Evolutionary conservation across 1,284 basidiomycete genomes (phyloP).

Genomic region (Trichosporon coremiiforme): DNA sequence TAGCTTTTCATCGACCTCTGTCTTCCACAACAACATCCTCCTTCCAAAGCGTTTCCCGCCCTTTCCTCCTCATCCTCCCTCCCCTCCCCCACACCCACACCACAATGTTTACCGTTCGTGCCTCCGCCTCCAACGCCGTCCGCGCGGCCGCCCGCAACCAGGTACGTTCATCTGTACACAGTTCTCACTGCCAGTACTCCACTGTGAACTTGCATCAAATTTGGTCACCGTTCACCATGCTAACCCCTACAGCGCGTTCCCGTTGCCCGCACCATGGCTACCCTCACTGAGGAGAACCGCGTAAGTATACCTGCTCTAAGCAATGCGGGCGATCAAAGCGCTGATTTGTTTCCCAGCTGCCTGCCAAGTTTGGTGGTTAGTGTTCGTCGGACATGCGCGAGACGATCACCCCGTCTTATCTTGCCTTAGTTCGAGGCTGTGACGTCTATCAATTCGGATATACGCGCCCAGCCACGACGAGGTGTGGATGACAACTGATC

Average conservation of each 20-base stretch:
- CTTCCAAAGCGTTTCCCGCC: slow-evolving; percentile 17
- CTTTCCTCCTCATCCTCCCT: slow-evolving; percentile 5
- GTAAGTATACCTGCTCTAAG: slow-evolving; percentile 36
- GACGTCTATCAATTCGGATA: not conserved
- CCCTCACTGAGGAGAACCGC: slow-evolving; percentile 48
- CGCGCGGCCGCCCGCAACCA: slow-evolving; percentile 34
- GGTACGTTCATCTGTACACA: slow-evolving; percentile 17
- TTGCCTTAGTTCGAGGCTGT: not conserved
- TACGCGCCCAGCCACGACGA: not conserved
- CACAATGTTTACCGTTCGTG: slow-evolving; percentile 44
- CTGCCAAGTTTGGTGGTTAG: slow-evolving; percentile 93
- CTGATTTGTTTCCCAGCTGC: slow-evolving; percentile 61
- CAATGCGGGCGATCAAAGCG: slow-evolving; percentile 5
- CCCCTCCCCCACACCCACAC: slow-evolving; percentile 14
- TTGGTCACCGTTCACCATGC: slow-evolving; percentile 20
- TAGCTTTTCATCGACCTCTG: slow-evolving; percentile 11
- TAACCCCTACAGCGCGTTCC: slow-evolving; percentile 37
- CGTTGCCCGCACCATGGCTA: slow-evolving; percentile 47
- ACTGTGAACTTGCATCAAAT: slow-evolving; percentile 22
- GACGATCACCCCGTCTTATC: not conserved
- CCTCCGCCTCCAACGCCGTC: slow-evolving; percentile 39
- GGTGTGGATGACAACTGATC: not conserved
- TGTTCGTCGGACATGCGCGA: slow-evolving; percentile 59
- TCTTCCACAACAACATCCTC: slow-evolving; percentile 16
- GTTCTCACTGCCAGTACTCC: slow-evolving; percentile 4